Evolutionary conservation across 2,329 filamentous ascomycete genomes (phyloP), one percentile per base, ranked within the genome.

Genomic region (Blumeria hordei): DNA sequence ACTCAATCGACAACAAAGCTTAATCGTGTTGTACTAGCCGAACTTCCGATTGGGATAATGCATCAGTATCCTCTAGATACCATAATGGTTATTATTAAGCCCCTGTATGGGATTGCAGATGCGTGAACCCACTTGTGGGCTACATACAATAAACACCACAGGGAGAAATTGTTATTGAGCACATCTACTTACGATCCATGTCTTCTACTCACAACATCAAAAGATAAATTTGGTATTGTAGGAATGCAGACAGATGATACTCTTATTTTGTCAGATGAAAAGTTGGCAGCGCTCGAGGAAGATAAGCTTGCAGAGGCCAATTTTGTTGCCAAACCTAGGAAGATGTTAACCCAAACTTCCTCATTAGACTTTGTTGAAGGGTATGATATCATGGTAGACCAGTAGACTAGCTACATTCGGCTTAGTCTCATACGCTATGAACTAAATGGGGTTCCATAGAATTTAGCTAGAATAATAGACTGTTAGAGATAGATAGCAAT

Each of bases 141-240:
- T 12, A 55, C 54, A 9, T 51, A 51, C 18, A 28, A 34, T 33
- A 39, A 50, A 32, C 54, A 55, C 36, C 54, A 55, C 35, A 50
- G 8, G 34, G 16, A 55, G 6, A 55, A 43, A 36, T 45, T 55
- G 14, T 21, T 28, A 32, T 43, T 55, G 45, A 14, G 32, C 11
- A 47, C 41, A 14, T 55, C 54, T 10, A 55, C 54, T 8, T 32
- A 12, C 33, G 18, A 32, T 32, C 44, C 44, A 11, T 49, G 21
- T 49, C 21, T 49, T 32, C 9, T 55, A 21, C 41, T 45, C 35
- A 32, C 54, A 45, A 28, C 49, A 21, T 45, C 28, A 51, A 16
- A 37, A 44, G 18, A 55, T 16, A 34, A 45, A 50, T 55, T 55
- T 43, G 54, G 44, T 28, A n/a, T 49, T 12, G 44, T 49, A 10